Percentiles rank a stretch among this genome's conserved stretches.
Conservation (phyloP, 2,329 filamentous ascomycete genomes). For the Clathrospora elynae region DNA sequence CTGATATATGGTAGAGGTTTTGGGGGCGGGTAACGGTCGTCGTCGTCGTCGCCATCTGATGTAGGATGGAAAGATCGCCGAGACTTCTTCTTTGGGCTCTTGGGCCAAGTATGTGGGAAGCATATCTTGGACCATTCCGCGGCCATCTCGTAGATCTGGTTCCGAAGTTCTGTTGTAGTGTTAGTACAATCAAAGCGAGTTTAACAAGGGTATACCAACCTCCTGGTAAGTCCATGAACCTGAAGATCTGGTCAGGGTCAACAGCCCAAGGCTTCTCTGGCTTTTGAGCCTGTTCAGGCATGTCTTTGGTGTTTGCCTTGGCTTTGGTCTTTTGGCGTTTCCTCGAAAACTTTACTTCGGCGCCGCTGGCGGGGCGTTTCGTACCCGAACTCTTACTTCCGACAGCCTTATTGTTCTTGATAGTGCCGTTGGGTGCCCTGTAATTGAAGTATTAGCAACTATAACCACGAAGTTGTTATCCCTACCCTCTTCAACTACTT, state of each 20-base stretch:
- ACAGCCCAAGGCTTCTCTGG: not conserved
- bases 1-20: conserved; percentile 25
- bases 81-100: conserved; percentile 3
- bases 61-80: not conserved
- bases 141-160: conserved; percentile 31
- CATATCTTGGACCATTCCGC: conserved; percentile 11
- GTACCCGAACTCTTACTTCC: conserved; percentile 6
- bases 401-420: conserved; percentile 4
- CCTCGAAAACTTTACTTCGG: not conserved
- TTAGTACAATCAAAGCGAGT: conserved; percentile 1
- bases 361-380: conserved; percentile 6
- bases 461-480: not conserved
- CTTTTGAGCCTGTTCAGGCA: not conserved
- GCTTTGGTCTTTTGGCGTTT: conserved; percentile 15
- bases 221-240: conserved; percentile 32
- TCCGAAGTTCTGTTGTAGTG: conserved; percentile 27
- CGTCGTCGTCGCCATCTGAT: not conserved
- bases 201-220: conserved; percentile 14
- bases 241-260: conserved; percentile 10
- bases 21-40: not conserved
- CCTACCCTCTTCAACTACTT: not conserved
- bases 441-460: conserved; percentile 3
- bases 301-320: not conserved
- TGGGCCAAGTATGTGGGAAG: conserved; percentile 22
- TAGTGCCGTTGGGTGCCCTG: conserved; percentile 9